Evolutionary conservation across 164 flowering plant species (phyloP).

Genomic region (Vitis labrusca): DNA sequence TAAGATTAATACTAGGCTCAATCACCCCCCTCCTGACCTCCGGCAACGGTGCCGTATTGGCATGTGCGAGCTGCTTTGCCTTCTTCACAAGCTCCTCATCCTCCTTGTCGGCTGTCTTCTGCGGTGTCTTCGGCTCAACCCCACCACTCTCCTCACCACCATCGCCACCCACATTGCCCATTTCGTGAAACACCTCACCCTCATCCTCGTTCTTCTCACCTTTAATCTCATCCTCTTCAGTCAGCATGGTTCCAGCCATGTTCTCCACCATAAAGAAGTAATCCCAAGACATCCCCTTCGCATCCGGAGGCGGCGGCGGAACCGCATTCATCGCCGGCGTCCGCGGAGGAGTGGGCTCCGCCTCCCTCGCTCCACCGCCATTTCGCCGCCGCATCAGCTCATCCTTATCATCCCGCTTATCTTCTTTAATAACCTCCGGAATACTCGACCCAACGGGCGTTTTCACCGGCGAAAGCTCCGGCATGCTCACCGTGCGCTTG

Average conservation of each 20-base stretch:
- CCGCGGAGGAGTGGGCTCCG: slow-evolving; percentile 20
- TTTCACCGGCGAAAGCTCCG: slow-evolving; percentile 32
- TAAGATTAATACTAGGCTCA: slow-evolving; percentile 36
- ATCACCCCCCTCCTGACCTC: slow-evolving; percentile 33
- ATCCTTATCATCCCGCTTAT: slow-evolving; percentile 16
- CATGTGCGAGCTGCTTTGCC: slow-evolving; percentile 40
- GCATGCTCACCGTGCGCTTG: slow-evolving; percentile 65
- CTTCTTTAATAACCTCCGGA: slow-evolving; percentile 39
- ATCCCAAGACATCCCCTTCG: slow-evolving; percentile 64
- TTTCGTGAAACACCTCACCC: slow-evolving; percentile 16
- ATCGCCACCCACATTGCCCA: not conserved
- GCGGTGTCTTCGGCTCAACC: slow-evolving; percentile 42
- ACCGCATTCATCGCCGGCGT: slow-evolving; percentile 19
- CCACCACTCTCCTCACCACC: slow-evolving; percentile 4
- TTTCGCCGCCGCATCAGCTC: slow-evolving; percentile 11
- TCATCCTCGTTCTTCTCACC: slow-evolving; percentile 19
- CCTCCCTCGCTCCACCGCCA: slow-evolving; percentile 16
- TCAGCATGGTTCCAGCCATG: slow-evolving; percentile 33
- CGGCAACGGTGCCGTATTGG: slow-evolving; percentile 41
- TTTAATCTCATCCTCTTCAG: slow-evolving; percentile 35
- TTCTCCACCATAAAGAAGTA: slow-evolving; percentile 53
- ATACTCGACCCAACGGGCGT: slow-evolving; percentile 7
- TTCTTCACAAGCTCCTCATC: slow-evolving; percentile 20
- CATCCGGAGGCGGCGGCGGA: slow-evolving; percentile 45
- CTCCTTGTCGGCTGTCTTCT: slow-evolving; percentile 30